Evolutionary conservation across 106 monocot species (phyloP), one percentile per base, ranked within the genome.

Genomic region (Dendrobium officinale): DNA sequence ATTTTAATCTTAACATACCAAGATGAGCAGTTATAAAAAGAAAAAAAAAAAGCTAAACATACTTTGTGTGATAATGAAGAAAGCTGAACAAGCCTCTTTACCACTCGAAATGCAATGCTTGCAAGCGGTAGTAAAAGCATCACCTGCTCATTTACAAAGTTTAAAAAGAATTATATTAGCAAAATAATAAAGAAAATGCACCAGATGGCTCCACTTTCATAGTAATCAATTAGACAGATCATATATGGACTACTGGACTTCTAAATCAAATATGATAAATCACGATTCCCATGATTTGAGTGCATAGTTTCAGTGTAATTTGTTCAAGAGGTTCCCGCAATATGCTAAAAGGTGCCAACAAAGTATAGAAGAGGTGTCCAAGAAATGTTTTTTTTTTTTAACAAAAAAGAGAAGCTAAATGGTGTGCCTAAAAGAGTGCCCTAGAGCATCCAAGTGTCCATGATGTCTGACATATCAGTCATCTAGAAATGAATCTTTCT

Each of bases 41-140:
- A 58, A 83, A 47, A 80, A 77, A 80, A 77, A 27, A 49, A 16
- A 24, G 51, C 3, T 51, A 75, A 81, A n/a, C 83, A 51, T 88
- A 98, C 97, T 84, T 90, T 99, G 51, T 91, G 78, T 72, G 93
- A 83, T 77, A 85, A 54, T 37, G 99, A 95, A 83, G 88, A 84
- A 58, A 99, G 88, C 74, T 93, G 86, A 64, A 99, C 88, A 55
- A 99, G 80, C 80, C 95, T 91, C 80, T 90, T 93, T 56, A 99
- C 90, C 43, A 93, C 85, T 67, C 93, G 91, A 7, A 90, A 77
- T 41, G 93, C 95, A 67, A 99, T 90, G 86, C 99, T 95, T 84
- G 85, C 73, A 74, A 91, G 85, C 77, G 99, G 99, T 73, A 99
- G 81, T 64, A 99, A 81, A 49, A 95, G 68, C 78, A 99, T 68